Conservation (phyloP, 331 rosid species). For the Rosa hybrid region DNA sequence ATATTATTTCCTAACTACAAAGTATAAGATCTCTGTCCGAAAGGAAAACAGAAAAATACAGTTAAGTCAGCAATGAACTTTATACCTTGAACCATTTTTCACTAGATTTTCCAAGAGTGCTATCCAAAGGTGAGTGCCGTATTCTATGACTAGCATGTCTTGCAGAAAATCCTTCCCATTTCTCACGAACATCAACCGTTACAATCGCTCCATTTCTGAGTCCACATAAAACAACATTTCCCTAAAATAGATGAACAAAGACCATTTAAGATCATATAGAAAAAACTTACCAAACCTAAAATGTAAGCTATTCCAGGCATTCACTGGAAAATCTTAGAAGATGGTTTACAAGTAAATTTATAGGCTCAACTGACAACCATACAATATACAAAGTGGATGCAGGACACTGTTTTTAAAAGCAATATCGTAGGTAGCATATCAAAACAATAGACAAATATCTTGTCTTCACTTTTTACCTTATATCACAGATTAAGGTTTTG, state of each 20-base stretch:
- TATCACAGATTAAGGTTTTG: neutral
- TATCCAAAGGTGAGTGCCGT: slow-evolving; percentile 34
- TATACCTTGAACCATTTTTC: slow-evolving; percentile 66
- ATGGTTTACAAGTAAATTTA: neutral
- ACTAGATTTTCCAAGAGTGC: slow-evolving; percentile 38
- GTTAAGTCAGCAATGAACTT: neutral
- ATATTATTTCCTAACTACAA: neutral
- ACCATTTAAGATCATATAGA: slow-evolving; percentile 12
- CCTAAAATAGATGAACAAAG: slow-evolving; percentile 46
- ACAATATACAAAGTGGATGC: neutral
- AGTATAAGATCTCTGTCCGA: neutral
- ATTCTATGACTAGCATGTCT: slow-evolving; percentile 52
- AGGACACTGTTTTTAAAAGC: neutral
- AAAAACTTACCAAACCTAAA: neutral
- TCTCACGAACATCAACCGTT: slow-evolving; percentile 73
- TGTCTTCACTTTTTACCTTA: neutral
- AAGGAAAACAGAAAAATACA: neutral
- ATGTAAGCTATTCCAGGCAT: neutral
- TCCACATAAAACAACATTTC: slow-evolving; percentile 81
- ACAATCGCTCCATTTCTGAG: slow-evolving; percentile 90
- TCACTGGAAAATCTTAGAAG: neutral
- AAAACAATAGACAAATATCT: neutral
- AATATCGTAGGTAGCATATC: neutral
- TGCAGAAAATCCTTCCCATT: slow-evolving; percentile 37
- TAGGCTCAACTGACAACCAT: neutral